These are phyloP conservation scores for Xylaria palmicola DNA, from an alignment of 495 filamentous ascomycete genomes.

Conservation along the genomic window DNA sequence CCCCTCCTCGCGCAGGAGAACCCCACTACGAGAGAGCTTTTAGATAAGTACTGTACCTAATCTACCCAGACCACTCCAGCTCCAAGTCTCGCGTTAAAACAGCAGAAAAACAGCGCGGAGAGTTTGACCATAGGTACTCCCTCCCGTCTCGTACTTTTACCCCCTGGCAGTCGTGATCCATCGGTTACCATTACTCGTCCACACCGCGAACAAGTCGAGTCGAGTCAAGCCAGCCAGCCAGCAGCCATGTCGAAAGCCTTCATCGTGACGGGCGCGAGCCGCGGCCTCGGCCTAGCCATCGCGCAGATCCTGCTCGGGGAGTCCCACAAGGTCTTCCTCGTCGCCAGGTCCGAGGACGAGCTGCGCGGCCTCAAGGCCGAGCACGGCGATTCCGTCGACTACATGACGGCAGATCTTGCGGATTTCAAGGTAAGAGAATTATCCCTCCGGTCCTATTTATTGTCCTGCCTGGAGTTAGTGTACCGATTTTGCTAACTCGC, in stretches of 20 bases:
- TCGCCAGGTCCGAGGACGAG: conserved; percentile 67
- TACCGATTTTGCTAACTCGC: too few species aligned
- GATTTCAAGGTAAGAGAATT: conserved; percentile 51
- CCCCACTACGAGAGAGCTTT: not conserved
- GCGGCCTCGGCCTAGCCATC: conserved; percentile 81
- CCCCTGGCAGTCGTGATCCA: too few species aligned
- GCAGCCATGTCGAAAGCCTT: conserved; percentile 52
- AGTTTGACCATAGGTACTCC: too few species aligned
- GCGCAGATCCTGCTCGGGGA: conserved; percentile 68
- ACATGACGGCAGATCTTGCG: conserved; percentile 72
- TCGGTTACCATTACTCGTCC: too few species aligned
- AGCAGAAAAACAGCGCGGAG: too few species aligned
- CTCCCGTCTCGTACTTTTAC: too few species aligned
- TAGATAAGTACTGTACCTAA: not conserved
- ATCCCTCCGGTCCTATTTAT: too few species aligned
- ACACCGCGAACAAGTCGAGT: conserved; percentile 4
- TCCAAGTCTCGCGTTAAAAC: too few species aligned
- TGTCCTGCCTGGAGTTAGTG: too few species aligned
- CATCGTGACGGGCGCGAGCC: conserved; percentile 69
- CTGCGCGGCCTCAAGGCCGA: conserved; percentile 65
- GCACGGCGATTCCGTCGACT: conserved; percentile 66
- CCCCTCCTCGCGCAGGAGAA: not conserved
- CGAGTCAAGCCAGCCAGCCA: not conserved
- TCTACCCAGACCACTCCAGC: not conserved
- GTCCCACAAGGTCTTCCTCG: conserved; percentile 67